Base-by-base conservation (phyloP, 768 basidiomycete species). In the Leccinellum rugosiceps region DNA sequence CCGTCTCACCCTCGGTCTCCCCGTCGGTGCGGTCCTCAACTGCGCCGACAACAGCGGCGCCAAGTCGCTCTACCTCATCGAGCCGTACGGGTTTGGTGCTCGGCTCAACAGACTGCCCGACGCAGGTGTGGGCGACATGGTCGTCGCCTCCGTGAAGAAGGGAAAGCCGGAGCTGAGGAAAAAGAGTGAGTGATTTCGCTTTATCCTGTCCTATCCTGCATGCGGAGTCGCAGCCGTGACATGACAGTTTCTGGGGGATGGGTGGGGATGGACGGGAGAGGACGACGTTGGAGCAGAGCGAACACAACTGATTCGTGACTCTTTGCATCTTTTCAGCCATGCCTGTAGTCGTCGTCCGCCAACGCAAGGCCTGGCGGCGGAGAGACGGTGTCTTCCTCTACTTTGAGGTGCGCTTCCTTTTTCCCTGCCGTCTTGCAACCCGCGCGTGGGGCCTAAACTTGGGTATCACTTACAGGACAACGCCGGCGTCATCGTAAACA, bases 21-120 rank as follows among this genome's bases (percentile, higher is more conserved):
- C 92, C 60, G 90, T 91, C 63, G 93, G 92, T 64, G 94, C 94
- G 65, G 94, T 97, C 62, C 80, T 97, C 72, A 96, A 96, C 76
- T 97, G 97, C 77, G 94, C 94, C 51, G 97, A 99, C 82, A 99
- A 99, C 87, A 93, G 91, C 71, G 97, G 97, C 63, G 97, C 96
- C 65, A 99, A 98, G 80, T 93, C 89, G 56, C 83, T 97, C 63
- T 97, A 79, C 78, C 73, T 98, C 72, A 98, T 99, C 71, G 93
- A 96, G 76, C 93, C 97, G 54, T 94, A 86, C 72, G 92, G 95
- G 53, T 92, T 90, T 74, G 97, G 97, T 75, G 90, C 97, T 63
- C 94, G 90, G 74, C 85, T 98, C 50, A 98, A 98, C 85, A 84
- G 97, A 77, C 83, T 98, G 60, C 97, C 97, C 61, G 96, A 97